Percentiles rank a stretch among this genome's conserved stretches.
Evolutionary conservation across 805 yeast species (phyloP).

Genomic region (Kodamaea kakaduensis): DNA sequence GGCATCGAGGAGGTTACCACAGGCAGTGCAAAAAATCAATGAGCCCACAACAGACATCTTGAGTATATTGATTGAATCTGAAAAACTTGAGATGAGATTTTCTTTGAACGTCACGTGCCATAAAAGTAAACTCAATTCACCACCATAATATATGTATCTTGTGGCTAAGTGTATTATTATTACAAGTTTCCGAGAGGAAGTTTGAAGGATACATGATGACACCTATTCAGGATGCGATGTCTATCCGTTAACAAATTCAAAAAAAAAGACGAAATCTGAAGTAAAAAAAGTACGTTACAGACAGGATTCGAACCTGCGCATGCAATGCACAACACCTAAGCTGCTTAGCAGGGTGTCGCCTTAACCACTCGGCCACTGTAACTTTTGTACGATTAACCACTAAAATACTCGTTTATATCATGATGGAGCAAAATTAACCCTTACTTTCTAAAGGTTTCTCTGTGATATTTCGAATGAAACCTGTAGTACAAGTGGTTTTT

Average conservation of each 20-base stretch:
- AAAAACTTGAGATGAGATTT: conserved; percentile 8
- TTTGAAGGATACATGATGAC: no score
- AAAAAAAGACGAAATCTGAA: no score
- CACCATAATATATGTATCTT: no score
- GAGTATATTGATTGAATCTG: background rate
- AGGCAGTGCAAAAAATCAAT: conserved; percentile 84
- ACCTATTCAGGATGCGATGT: no score
- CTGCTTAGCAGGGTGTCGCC: conserved; percentile 45
- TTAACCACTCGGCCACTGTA: conserved; percentile 52
- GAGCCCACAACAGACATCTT: conserved; percentile 93
- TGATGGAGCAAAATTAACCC: no score
- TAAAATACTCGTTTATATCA: no score
- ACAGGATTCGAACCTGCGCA: conserved; percentile 99
- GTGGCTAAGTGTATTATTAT: background rate
- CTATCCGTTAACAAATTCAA: no score
- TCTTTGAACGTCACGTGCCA: conserved; percentile 1
- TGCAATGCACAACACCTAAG: conserved; percentile 40
- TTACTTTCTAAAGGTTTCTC: no score
- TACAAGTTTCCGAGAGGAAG: background rate
- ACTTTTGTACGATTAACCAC: conserved; percentile 14
- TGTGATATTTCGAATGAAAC: no score
- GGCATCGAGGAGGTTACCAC: conserved; percentile 86
- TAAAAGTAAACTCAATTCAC: no score
- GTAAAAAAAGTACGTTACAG: conserved; percentile 78
- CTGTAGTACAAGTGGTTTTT: no score